Conservation (phyloP, 139 green algal species). For the Coccomyxa sp. region DNA sequence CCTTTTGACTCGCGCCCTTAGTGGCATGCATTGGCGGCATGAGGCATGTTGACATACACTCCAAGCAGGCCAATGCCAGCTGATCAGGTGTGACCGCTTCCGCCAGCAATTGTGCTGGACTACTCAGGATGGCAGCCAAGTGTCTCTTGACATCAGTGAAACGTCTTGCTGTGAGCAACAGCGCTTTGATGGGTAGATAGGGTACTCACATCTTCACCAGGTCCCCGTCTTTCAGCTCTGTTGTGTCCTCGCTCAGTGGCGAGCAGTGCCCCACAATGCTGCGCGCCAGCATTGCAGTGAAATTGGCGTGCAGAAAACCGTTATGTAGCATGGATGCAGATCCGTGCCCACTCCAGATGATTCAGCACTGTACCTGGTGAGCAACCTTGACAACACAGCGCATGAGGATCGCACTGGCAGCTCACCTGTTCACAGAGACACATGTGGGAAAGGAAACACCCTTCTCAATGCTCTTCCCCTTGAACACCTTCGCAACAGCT, state of each 20-base stretch:
- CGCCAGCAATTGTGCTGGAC: too few relatives aligned
- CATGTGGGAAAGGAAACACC: slow-evolving; percentile 96
- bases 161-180: too few relatives aligned
- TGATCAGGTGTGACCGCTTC: background rate
- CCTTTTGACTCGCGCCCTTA: background rate
- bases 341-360: too few relatives aligned
- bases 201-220: slow-evolving; percentile 89
- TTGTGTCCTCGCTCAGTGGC: slow-evolving; percentile 63
- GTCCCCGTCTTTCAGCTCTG: slow-evolving; percentile 77
- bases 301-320: too few relatives aligned
- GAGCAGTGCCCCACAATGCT: slow-evolving; percentile 92
- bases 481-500: slow-evolving; percentile 81
- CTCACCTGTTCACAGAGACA: slow-evolving; percentile 87
- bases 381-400: too few relatives aligned
- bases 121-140: too few relatives aligned
- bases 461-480: slow-evolving; percentile 95
- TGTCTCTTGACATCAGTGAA: too few relatives aligned
- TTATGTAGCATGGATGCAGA: too few relatives aligned
- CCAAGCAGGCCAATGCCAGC: background rate
- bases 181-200: background rate
- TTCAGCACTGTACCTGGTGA: too few relatives aligned
- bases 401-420: background rate
- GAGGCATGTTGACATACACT: background rate
- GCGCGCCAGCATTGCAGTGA: slow-evolving; percentile 27
- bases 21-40: background rate